Conservation (phyloP, 371 early-diverging fungal species). For the Cokeromyces recurvatus region DNA sequence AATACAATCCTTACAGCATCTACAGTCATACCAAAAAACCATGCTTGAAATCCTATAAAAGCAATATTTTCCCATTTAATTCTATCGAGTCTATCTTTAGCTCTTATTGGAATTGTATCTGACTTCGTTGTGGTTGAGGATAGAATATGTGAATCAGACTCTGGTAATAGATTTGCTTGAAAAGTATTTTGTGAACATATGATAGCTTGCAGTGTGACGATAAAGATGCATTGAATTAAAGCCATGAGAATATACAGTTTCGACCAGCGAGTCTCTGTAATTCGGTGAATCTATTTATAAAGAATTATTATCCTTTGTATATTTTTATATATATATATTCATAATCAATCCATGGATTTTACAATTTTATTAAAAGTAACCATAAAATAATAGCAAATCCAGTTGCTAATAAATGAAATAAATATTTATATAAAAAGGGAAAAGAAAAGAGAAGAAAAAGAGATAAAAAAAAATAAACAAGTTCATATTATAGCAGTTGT, state of each 20-base stretch:
- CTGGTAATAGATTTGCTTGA: slow-evolving; percentile 15
- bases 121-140: slow-evolving; percentile 1
- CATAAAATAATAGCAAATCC: slow-evolving; percentile 12
- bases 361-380: slow-evolving; percentile 32
- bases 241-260: slow-evolving; percentile 25
- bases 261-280: slow-evolving; percentile 27
- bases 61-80: slow-evolving; percentile 32
- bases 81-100: slow-evolving; percentile 16
- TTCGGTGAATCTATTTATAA: slow-evolving; percentile 13
- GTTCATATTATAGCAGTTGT: too few relatives aligned
- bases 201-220: slow-evolving; percentile 13
- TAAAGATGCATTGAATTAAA: slow-evolving; percentile 17
- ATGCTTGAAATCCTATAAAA: slow-evolving; percentile 24
- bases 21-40: slow-evolving; percentile 27
- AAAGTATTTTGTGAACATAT: slow-evolving; percentile 19
- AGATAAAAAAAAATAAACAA: neutral
- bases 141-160: slow-evolving; percentile 1
- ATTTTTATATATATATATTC: too few relatives aligned
- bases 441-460: neutral
- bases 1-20: slow-evolving; percentile 40
- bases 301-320: too few relatives aligned
- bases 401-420: too few relatives aligned
- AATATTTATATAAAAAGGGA: too few relatives aligned
- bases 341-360: too few relatives aligned
- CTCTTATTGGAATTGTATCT: slow-evolving; percentile 7